phyloP scores from a whole-genome alignment of 805 yeast genomes.

The Lachancea meyersii region DNA sequence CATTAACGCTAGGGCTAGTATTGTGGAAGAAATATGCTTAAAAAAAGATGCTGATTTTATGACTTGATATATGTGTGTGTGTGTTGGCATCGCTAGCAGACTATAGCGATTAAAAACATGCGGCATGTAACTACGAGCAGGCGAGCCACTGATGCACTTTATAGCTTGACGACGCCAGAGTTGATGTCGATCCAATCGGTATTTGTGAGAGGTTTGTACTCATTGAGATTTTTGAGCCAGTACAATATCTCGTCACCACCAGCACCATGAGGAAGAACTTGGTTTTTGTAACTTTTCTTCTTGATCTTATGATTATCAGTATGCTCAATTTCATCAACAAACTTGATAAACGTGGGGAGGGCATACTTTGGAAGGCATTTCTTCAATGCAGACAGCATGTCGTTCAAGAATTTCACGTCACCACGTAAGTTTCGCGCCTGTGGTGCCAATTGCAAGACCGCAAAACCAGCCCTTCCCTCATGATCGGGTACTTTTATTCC shows the following conservation, averaged over 20 bases:
- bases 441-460: constrained; percentile 55
- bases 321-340: constrained; percentile 53
- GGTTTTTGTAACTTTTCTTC: constrained; percentile 61
- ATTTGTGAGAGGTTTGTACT: constrained; percentile 51
- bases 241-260: constrained; percentile 55
- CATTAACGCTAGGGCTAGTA: neutral
- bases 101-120: neutral
- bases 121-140: neutral
- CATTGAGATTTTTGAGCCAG: constrained; percentile 52
- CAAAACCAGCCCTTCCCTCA: constrained; percentile 94
- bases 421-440: constrained; percentile 15
- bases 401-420: constrained; percentile 32
- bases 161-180: constrained; percentile 25
- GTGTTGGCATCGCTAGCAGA: neutral
- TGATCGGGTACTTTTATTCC: constrained; percentile 80
- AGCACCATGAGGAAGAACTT: constrained; percentile 61
- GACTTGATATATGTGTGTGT: neutral
- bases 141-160: neutral
- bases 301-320: constrained; percentile 81
- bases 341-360: constrained; percentile 72
- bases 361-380: constrained; percentile 73
- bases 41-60: constrained; percentile 1
- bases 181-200: constrained; percentile 47
- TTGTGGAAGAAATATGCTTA: constrained; percentile 1
- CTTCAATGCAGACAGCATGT: constrained; percentile 34